phyloP scores from a whole-genome alignment of 352 stramenopile genomes.

The Pythium phragmiticola region DNA sequence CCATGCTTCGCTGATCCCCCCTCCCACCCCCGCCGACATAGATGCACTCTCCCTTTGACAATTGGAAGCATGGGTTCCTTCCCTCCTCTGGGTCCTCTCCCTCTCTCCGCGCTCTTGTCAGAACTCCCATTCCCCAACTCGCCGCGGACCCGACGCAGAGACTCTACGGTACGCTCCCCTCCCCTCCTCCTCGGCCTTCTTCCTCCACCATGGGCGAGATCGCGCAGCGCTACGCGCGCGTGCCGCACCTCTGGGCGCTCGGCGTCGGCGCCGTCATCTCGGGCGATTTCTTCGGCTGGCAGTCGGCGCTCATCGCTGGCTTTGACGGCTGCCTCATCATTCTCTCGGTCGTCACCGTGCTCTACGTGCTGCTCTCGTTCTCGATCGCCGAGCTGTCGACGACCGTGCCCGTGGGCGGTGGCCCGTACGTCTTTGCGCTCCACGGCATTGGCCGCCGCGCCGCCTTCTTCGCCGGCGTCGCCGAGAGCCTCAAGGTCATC shows the following conservation, averaged over 20 bases:
- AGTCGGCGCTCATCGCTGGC: constrained; percentile 56
- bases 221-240: constrained; percentile 55
- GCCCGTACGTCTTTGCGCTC: constrained; percentile 67
- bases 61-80: constrained; percentile 5
- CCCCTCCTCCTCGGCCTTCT: constrained; percentile 12
- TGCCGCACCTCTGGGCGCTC: constrained; percentile 64
- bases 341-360: constrained; percentile 53
- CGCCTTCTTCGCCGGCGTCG: constrained; percentile 61
- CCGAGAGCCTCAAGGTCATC: constrained; percentile 67
- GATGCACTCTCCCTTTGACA: neutral
- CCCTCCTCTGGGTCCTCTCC: constrained; percentile 5
- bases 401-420: constrained; percentile 53
- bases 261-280: constrained; percentile 66
- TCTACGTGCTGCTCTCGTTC: constrained; percentile 72
- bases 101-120: neutral
- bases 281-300: constrained; percentile 76
- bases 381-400: constrained; percentile 73
- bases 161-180: neutral
- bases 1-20: neutral
- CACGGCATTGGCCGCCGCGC: constrained; percentile 50
- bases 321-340: constrained; percentile 66
- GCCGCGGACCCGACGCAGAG: neutral
- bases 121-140: constrained; percentile 18
- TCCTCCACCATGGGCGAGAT: constrained; percentile 21
- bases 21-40: neutral